These are phyloP conservation scores for Cercospora berteroae DNA, from an alignment of 2,329 filamentous ascomycete genomes.

Conservation along the genomic window DNA sequence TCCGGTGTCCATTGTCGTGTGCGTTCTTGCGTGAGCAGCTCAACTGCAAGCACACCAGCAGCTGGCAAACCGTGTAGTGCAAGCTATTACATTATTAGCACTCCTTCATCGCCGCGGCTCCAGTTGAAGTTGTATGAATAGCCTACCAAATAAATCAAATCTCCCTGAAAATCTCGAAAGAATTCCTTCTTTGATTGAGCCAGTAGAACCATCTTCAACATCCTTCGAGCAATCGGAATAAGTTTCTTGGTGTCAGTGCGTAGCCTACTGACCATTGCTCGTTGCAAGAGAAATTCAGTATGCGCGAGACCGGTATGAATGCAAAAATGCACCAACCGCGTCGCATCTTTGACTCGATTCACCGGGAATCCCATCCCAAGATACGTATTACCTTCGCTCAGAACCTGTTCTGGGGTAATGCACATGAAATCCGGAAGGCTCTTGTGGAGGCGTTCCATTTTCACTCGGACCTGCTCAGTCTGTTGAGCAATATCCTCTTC, in stretches of 20 bases:
- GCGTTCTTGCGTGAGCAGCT: constrained; percentile 46
- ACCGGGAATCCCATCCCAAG: constrained; percentile 14
- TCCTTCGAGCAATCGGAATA: constrained; percentile 40
- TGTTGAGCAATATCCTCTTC: constrained; percentile 42
- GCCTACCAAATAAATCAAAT: constrained; percentile 40
- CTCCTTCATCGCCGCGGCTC: not conserved
- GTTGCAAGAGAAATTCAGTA: constrained; percentile 59
- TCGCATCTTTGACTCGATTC: constrained; percentile 21
- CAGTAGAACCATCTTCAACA: constrained; percentile 41
- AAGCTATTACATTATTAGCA: constrained; percentile 22
- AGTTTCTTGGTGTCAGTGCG: constrained; percentile 37
- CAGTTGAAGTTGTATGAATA: not conserved
- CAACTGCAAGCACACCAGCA: constrained; percentile 45
- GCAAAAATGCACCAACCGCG: constrained; percentile 40
- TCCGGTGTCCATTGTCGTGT: constrained; percentile 34
- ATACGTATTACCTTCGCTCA: constrained; percentile 24
- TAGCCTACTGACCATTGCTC: constrained; percentile 52
- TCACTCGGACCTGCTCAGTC: constrained; percentile 41
- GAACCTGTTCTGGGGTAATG: constrained; percentile 31
- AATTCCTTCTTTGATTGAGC: constrained; percentile 42
- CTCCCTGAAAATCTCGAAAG: constrained; percentile 45
- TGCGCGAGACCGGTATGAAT: constrained; percentile 47
- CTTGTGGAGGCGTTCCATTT: constrained; percentile 42
- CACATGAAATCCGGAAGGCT: constrained; percentile 35
- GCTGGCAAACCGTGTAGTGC: constrained; percentile 43